Conservation (phyloP, 1,284 basidiomycete genomes). For the Pisolithus thermaeus region DNA sequence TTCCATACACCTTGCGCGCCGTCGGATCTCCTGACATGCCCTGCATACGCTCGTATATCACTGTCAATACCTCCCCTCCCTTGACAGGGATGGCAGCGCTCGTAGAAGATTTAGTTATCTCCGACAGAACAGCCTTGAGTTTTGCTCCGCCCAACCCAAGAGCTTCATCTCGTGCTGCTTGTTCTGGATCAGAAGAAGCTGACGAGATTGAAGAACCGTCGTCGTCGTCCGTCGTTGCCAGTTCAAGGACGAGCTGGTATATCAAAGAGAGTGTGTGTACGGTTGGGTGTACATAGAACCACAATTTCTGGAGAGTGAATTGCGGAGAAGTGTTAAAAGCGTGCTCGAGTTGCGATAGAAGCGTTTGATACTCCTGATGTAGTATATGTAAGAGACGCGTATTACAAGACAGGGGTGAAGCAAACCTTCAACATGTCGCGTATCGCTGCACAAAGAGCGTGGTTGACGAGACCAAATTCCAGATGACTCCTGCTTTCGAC, state of each 20-base stretch:
- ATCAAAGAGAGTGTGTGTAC: slow-evolving; percentile 88
- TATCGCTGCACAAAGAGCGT: slow-evolving; percentile 90
- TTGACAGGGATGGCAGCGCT: slow-evolving; percentile 57
- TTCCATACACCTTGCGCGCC: slow-evolving; percentile 73
- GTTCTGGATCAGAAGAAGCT: slow-evolving; percentile 57
- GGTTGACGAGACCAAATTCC: slow-evolving; percentile 91
- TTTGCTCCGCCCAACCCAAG: slow-evolving; percentile 78
- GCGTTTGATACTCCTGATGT: slow-evolving; percentile 82
- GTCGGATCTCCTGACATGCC: slow-evolving; percentile 88
- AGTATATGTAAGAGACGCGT: slow-evolving; percentile 2
- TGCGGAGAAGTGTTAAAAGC: slow-evolving; percentile 83
- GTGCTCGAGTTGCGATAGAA: slow-evolving; percentile 91
- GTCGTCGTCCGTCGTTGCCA: slow-evolving; percentile 60
- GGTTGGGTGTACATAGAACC: slow-evolving; percentile 95
- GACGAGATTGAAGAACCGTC: slow-evolving; percentile 43
- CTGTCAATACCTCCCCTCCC: slow-evolving; percentile 85
- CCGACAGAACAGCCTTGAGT: slow-evolving; percentile 76
- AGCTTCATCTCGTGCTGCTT: slow-evolving; percentile 72
- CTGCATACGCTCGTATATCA: slow-evolving; percentile 80
- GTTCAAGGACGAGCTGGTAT: slow-evolving; percentile 68
- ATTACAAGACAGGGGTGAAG: not conserved
- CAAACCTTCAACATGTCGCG: slow-evolving; percentile 84
- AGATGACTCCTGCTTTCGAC: slow-evolving; percentile 81
- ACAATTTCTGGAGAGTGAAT: slow-evolving; percentile 93
- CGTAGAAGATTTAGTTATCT: slow-evolving; percentile 57